Evolutionary conservation across 257 asterid genomes (phyloP), one percentile per base, ranked within the genome.

Genomic region (Galeopsis tetrahit): DNA sequence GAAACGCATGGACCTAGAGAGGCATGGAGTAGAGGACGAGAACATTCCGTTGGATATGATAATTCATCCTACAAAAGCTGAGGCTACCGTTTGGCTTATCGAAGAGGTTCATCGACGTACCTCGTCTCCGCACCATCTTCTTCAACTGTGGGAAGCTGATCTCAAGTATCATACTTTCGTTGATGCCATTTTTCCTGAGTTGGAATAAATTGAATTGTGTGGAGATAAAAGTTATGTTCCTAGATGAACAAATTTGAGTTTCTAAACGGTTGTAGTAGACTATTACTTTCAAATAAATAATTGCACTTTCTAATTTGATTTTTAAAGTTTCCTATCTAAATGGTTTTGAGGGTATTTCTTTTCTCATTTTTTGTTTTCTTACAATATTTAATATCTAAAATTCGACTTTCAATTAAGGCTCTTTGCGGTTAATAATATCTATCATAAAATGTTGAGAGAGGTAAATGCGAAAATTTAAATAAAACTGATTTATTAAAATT

Each of bases 51-150:
- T 89, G 80, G 87, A 93, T 65, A 31, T 38, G 59, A 68, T 86
- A 63, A 81, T 89, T 63, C 83, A 78, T 77, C 96, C 95, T 2
- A 21, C 44, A 5, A 87, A 88, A 82, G 98, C 95, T 0, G 93
- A 90, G 82, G 79, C 84, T 15, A 78, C 79, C 78, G 80, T 93
- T 64, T 93, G 95, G 97, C 81, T 82, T 49, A 62, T 88, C 1
- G 96, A 93, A 82, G 97, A 90, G 76, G 76, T 79, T 39, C 82
- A 90, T 63, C 78, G 95, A 17, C 80, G 56, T 13, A 80, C 87
- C 34, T 33, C 87, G 0, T 87, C 98, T 64, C 88, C 84, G 71
- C 78, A 68, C 61, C 77, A 80, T 67, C 81, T 90, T 10, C 79
- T 83, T 7, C 75, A 76, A 44, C 85, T 87, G 66, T 93, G 95